Percentiles rank a stretch among this genome's conserved stretches.
These are phyloP conservation scores for Perilla frutescens DNA, from an alignment of 257 asterid species.

Conservation along the genomic window DNA sequence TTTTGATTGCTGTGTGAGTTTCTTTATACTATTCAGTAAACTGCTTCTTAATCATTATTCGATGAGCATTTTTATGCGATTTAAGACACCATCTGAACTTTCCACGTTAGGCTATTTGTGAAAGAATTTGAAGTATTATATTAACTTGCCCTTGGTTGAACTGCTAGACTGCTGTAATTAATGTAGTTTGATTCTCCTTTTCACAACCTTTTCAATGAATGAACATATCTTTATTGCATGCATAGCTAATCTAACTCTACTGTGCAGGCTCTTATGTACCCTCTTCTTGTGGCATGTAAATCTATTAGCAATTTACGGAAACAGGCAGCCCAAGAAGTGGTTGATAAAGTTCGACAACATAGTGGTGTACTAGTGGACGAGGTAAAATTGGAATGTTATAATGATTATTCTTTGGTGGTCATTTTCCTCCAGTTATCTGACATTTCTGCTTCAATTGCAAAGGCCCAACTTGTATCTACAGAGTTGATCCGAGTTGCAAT, in stretches of 20 bases:
- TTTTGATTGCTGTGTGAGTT: neutral
- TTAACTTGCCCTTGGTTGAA: constrained; percentile 26
- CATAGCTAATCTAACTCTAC: constrained; percentile 24
- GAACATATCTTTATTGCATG: neutral
- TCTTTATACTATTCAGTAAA: neutral
- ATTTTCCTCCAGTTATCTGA: constrained; percentile 40
- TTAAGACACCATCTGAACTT: constrained; percentile 13
- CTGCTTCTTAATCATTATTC: neutral
- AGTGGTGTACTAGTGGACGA: constrained; percentile 96
- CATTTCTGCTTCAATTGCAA: constrained; percentile 37
- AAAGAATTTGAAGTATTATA: constrained; percentile 27
- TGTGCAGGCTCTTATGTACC: constrained; percentile 99
- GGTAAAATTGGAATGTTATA: constrained; percentile 50
- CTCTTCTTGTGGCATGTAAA: constrained; percentile 99
- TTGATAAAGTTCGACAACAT: constrained; percentile 94
- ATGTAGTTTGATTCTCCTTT: constrained; percentile 11
- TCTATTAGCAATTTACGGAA: constrained; percentile 90
- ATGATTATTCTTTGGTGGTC: constrained; percentile 22
- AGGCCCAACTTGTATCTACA: constrained; percentile 98
- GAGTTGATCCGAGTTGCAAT: constrained; percentile 98
- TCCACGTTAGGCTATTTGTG: constrained; percentile 10
- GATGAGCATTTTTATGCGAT: neutral
- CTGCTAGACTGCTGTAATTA: neutral
- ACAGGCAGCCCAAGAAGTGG: constrained; percentile 99
- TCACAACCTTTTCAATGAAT: neutral